Evolutionary conservation across 2,329 filamentous ascomycete species (phyloP).

Genomic region (Aspergillus tanneri): DNA sequence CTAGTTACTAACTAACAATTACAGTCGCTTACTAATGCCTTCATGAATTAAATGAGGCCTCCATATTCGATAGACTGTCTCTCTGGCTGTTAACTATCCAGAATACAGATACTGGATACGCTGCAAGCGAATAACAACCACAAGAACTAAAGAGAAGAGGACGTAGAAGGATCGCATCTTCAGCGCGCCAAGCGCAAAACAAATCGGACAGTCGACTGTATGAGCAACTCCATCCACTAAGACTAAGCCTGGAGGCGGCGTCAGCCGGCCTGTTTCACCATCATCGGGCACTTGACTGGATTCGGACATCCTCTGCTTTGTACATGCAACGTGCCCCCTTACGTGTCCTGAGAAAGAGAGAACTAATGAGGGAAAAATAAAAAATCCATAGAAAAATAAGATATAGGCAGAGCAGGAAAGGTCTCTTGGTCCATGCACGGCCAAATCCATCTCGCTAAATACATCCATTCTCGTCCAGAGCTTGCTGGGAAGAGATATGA

Average conservation of each 20-base stretch:
- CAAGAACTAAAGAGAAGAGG: no score
- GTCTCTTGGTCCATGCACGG: no score
- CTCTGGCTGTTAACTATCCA: no score
- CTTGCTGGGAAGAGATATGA: no score
- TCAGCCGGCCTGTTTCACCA: conserved; percentile 27
- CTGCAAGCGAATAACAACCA: neutral
- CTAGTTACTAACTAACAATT: no score
- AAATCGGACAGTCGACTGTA: neutral
- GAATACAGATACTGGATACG: neutral
- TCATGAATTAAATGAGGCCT: no score
- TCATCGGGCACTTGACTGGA: conserved; percentile 29
- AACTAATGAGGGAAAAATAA: neutral
- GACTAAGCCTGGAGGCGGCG: neutral
- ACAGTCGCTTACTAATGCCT: no score
- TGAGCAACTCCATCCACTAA: neutral
- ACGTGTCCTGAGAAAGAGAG: conserved; percentile 24
- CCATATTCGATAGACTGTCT: no score
- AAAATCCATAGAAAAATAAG: neutral
- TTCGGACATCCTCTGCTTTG: conserved; percentile 19
- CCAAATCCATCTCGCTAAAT: no score
- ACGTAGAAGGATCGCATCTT: no score
- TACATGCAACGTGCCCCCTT: conserved; percentile 27
- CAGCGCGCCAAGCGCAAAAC: neutral
- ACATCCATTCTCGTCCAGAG: no score
- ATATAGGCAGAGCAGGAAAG: no score